A percentile compares a stretch with the other conserved stretches of the same genome.
phyloP scores from a whole-genome alignment of 2,329 filamentous ascomycete species.

The Verticillium isaacii region DNA sequence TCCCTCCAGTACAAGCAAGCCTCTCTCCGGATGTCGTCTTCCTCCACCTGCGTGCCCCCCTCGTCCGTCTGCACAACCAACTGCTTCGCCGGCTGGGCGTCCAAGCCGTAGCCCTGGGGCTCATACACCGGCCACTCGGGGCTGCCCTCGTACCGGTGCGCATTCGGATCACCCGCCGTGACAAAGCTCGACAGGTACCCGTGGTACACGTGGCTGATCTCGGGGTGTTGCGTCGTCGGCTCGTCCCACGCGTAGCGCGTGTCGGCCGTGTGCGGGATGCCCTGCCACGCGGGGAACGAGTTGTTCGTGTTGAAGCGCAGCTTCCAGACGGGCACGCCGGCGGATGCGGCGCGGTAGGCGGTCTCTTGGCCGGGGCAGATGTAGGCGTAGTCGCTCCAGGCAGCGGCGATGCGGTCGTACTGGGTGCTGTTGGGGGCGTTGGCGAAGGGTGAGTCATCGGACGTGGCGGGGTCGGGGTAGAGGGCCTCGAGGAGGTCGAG shows the following conservation, averaged over 20 bases:
- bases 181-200: constrained; percentile 31
- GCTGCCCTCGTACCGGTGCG: constrained; percentile 13
- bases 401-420: constrained; percentile 36
- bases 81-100: constrained; percentile 19
- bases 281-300: constrained; percentile 25
- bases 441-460: constrained; percentile 27
- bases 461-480: constrained; percentile 28
- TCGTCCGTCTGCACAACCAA: constrained; percentile 24
- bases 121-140: constrained; percentile 20
- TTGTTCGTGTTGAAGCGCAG: constrained; percentile 32
- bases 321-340: constrained; percentile 26
- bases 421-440: constrained; percentile 35
- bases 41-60: constrained; percentile 22
- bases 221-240: constrained; percentile 25
- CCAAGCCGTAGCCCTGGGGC: constrained; percentile 16
- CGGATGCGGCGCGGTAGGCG: constrained; percentile 22
- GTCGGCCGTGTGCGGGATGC: constrained; percentile 32
- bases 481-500: constrained; percentile 20
- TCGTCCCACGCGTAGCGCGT: constrained; percentile 31
- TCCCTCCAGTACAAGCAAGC: constrained; percentile 30
- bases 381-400: constrained; percentile 39
- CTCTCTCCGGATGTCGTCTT: constrained; percentile 24
- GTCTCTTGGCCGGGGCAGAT: constrained; percentile 40
- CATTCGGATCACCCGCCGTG: constrained; percentile 27
- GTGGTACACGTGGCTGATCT: constrained; percentile 29